Evolutionary conservation across 2,329 filamentous ascomycete genomes (phyloP).

Genomic region (Paraphoma chrysanthemicola): DNA sequence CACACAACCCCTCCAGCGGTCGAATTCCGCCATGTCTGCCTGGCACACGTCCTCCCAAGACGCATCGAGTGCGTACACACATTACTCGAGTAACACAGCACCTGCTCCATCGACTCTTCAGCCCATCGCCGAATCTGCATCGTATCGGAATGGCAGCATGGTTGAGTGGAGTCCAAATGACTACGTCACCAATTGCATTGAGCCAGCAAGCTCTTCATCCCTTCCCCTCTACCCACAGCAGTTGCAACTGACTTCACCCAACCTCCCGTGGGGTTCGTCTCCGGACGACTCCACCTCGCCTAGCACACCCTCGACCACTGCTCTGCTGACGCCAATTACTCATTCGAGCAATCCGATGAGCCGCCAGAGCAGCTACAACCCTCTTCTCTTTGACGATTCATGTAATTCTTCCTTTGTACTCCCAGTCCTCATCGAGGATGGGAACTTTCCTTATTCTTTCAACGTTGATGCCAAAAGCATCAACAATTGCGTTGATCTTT

Average conservation of each 20-base stretch:
- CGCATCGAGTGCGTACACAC: slow-evolving; percentile 37
- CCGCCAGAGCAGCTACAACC: slow-evolving; percentile 54
- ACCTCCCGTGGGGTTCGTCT: slow-evolving; percentile 40
- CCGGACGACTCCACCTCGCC: slow-evolving; percentile 45
- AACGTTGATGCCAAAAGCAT: slow-evolving; percentile 43
- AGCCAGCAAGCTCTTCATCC: slow-evolving; percentile 27
- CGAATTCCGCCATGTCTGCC: slow-evolving; percentile 25
- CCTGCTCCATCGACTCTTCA: slow-evolving; percentile 29
- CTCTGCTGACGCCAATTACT: slow-evolving; percentile 48
- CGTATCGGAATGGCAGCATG: slow-evolving; percentile 23
- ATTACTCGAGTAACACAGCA: slow-evolving; percentile 35
- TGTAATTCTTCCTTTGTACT: slow-evolving; percentile 48
- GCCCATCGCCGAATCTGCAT: slow-evolving; percentile 29
- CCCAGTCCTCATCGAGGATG: slow-evolving; percentile 46
- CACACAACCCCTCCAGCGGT: slow-evolving; percentile 27
- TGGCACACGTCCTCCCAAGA: slow-evolving; percentile 34
- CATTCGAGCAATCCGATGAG: slow-evolving; percentile 52
- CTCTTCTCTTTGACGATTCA: slow-evolving; percentile 49
- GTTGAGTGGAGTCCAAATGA: slow-evolving; percentile 47
- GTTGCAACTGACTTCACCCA: slow-evolving; percentile 38
- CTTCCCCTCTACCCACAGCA: slow-evolving; percentile 28
- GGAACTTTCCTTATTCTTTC: slow-evolving; percentile 42
- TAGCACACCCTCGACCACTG: slow-evolving; percentile 42
- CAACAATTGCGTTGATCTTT: slow-evolving; percentile 39
- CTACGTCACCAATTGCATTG: slow-evolving; percentile 42